A percentile compares a stretch with the other conserved stretches of the same genome.
These are phyloP conservation scores for Fusarium algeriense DNA, from an alignment of 2,329 filamentous ascomycete genomes.

Conservation along the genomic window DNA sequence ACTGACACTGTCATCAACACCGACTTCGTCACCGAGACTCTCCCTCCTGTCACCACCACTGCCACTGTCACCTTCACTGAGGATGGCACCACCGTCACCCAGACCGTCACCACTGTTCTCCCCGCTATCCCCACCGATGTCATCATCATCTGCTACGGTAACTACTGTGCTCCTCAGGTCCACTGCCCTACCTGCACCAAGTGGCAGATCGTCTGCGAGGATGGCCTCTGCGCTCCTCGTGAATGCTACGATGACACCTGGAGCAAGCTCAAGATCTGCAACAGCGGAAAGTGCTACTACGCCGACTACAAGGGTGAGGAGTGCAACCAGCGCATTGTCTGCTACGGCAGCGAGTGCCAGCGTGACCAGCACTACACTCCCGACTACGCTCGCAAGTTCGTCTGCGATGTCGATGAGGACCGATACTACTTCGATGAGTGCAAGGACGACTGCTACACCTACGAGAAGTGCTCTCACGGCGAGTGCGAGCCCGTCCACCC, in stretches of 20 bases:
- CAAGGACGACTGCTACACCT: slow-evolving; percentile 47
- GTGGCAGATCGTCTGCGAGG: slow-evolving; percentile 51
- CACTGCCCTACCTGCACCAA: slow-evolving; percentile 47
- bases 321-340: slow-evolving; percentile 53
- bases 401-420: slow-evolving; percentile 48
- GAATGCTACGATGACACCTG: slow-evolving; percentile 45
- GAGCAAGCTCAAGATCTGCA: slow-evolving; percentile 51
- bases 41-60: slow-evolving; percentile 43
- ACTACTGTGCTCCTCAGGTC: slow-evolving; percentile 47
- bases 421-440: slow-evolving; percentile 50
- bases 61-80: slow-evolving; percentile 48
- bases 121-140: slow-evolving; percentile 39
- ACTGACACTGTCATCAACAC: slow-evolving; percentile 29
- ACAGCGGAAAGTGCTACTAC: slow-evolving; percentile 47
- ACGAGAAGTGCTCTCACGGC: slow-evolving; percentile 44
- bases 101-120: slow-evolving; percentile 41
- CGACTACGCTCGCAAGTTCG: slow-evolving; percentile 49
- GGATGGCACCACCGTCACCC: slow-evolving; percentile 37
- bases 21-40: slow-evolving; percentile 44
- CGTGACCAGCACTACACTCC: slow-evolving; percentile 45
- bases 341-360: slow-evolving; percentile 50
- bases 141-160: slow-evolving; percentile 49
- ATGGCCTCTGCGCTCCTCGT: slow-evolving; percentile 50
- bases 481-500: slow-evolving; percentile 43
- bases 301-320: slow-evolving; percentile 48